Base-by-base conservation (phyloP, 179 eudicot species). In the Beta macrorhiza region DNA sequence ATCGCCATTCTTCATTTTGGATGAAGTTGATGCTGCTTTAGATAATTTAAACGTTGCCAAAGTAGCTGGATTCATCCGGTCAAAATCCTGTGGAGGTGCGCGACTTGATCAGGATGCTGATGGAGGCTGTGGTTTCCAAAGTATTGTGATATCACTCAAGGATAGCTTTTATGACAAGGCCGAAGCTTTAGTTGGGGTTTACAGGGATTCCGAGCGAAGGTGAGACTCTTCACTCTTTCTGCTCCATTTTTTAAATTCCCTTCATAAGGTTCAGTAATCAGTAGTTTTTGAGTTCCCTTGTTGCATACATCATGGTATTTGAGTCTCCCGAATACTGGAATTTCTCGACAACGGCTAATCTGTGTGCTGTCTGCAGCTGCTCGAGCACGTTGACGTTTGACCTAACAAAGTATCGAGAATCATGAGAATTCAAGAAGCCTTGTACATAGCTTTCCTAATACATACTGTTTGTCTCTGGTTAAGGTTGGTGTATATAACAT, bases 131-230 rank as follows among this genome's bases (percentile, higher is more conserved):
- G 97, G 98, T 79, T 97, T 97, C 86, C 99, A 97, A 79, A 97
- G 99, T 84, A 97, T 97, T 7, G 99, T 97, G 72, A 97, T 97
- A 52, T 97, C 99, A 5, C 97, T 97, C 78, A 97, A 97, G 86
- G 99, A 97, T 82, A 91, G 85, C 85, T 97, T 97, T 80, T 97
- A 94, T 79, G 99, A 97, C 90, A 97, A 94, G 87, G 99, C 99
- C 42, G 98, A 97, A 84, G 99, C 99, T 82, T 78, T 97, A 84
- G 97, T 97, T 80, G 99, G 99, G 56, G 99, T 97, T 74, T 97
- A 91, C 85, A 89, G 98, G 86, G 99, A 97, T 83, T 89, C 95
- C 56, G 98, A 91, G 25, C 85, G 88, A 81, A 87, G 97, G 99
- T 92, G 72, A 82, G 87, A 67, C 55, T 69, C 56, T 75, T 67